Evolutionary conservation across 352 stramenopile species (phyloP), one percentile per base, ranked within the genome.

Genomic region (Phytophthora litchii): DNA sequence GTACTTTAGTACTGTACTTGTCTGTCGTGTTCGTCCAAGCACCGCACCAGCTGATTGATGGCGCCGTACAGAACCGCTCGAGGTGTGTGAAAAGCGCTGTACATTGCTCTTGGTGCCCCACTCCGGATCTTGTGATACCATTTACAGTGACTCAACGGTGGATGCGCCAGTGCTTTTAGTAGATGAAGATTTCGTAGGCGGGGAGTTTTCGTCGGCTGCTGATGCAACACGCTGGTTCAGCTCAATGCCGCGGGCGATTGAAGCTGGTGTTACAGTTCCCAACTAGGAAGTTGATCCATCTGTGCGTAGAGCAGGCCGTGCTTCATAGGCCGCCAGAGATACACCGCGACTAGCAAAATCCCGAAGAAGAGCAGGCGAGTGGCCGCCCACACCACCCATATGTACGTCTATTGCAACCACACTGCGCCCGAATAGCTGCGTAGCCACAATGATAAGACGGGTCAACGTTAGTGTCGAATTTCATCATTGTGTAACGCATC

Each of bases 281-380:
- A 74, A 54, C 59, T 89, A 20, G 84, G 84, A 19, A 95, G 67
- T 54, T 95, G 83, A 40, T 93, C 80, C 80, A 93, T 93, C 27
- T 82, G 72, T 16, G 83, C 76, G 54, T 93, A 93, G 3, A 92
- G 63, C 35, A 74, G 36, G 3, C 76, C 89, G 21, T 86, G 90
- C 17, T 72, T 63, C 37, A 58, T 87, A 12, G 87, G 87, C 2
- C 80, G 78, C 87, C 87, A 95, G 37, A 94, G 69, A 43, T 89
- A 77, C 14, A 85, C 76, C 27, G 86, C 64, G n/a, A 88, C 70
- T 19, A 85, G 46, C 31, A 95, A 67, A 27, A 90, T 74, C 3
- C 50, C 54, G 45, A 92, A 94, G 47, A 86, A 85, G 20, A 94
- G 68, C 29, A 92, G 52, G 4, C 83, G 79, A 59, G 87, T 88